These are phyloP conservation scores for Cutaneotrichosporon sp. DNA, from an alignment of 1,284 basidiomycete genomes.

Conservation along the genomic window DNA sequence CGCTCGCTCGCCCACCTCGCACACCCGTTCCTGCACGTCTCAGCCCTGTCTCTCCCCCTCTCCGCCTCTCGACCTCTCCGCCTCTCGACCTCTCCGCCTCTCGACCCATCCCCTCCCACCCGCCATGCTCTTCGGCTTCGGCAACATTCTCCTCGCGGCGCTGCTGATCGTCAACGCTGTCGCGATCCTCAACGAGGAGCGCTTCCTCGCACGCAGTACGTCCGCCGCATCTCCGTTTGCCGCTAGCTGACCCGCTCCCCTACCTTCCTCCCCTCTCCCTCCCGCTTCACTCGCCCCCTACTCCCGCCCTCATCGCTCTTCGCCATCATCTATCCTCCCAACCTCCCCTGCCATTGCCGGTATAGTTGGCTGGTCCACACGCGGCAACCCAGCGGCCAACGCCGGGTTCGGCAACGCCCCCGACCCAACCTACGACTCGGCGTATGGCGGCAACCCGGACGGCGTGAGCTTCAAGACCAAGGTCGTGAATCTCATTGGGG, in stretches of 20 bases:
- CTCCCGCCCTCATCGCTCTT: neutral
- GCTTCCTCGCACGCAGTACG: slow-evolving; percentile 89
- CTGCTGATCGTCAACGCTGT: slow-evolving; percentile 89
- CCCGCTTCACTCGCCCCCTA: slow-evolving; percentile 12
- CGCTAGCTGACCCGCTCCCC: slow-evolving; percentile 6
- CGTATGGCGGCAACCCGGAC: slow-evolving; percentile 53
- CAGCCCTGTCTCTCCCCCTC: too few species aligned
- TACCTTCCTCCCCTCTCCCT: neutral
- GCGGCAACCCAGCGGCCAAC: slow-evolving; percentile 55
- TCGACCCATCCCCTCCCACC: too few species aligned
- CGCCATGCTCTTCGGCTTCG: slow-evolving; percentile 37
- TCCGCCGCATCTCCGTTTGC: slow-evolving; percentile 29
- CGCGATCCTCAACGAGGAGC: slow-evolving; percentile 91
- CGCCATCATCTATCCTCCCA: too few species aligned
- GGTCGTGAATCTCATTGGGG: slow-evolving; percentile 86
- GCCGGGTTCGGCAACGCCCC: slow-evolving; percentile 49
- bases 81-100: too few species aligned
- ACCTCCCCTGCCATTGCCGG: slow-evolving; percentile 16
- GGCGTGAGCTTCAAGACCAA: slow-evolving; percentile 79
- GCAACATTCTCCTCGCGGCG: slow-evolving; percentile 55
- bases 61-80: too few species aligned
- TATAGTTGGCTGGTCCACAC: slow-evolving; percentile 89
- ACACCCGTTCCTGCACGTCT: too few species aligned
- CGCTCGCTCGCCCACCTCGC: neutral
- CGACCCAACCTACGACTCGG: slow-evolving; percentile 41